Evolutionary conservation across 192 early-diverging fungal species (phyloP), one percentile per base, ranked within the genome.

Genomic region (Endogone sp.): DNA sequence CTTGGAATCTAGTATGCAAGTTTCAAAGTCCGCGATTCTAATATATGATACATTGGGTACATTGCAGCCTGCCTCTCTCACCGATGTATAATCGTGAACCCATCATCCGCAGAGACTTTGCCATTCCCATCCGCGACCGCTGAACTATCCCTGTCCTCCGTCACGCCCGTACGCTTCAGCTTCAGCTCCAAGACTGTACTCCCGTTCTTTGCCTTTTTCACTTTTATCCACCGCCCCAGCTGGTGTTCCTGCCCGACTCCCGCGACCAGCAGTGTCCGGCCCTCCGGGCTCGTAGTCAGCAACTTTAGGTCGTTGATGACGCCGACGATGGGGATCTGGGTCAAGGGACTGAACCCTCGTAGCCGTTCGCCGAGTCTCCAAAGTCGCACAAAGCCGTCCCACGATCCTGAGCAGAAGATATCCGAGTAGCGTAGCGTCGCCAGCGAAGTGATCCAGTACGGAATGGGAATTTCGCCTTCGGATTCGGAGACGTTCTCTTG

Each of bases 211-310:
- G 84, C 91, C 32, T 84, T 81, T 70, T 91, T 94, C 58, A 85
- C 72, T 71, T 89, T 88, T 66, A 86, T 82, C 97, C 97, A 99
- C 56, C 97, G 86, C 11, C 97, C 97, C 49, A 93, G 69, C 68
- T 86, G 84, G 68, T 94, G 93, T 78, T 99, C 97, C 73, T 95
- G 93, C 23, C 95, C 96, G 37, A 91, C 75, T 4, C 85, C 96
- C 2, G 85, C 86, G 3, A 87, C 85, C 37, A 98, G 66, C 32
- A 79, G 37, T 11, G 80, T 84, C 56, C 71, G 74, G 54, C 78
- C 77, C 13, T 73, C 72, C 24, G 80, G 71, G 10, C 60, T 70
- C 21, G 79, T 68, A 2, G 70, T 79, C 20, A 65, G 60, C 61
- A 84, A 72, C 63, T 76, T 69, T 64, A 85, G 63, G 25, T 66